Evolutionary conservation across 208 protist species (phyloP), one percentile per base, ranked within the genome.

Genomic region (Porcisia deanei): DNA sequence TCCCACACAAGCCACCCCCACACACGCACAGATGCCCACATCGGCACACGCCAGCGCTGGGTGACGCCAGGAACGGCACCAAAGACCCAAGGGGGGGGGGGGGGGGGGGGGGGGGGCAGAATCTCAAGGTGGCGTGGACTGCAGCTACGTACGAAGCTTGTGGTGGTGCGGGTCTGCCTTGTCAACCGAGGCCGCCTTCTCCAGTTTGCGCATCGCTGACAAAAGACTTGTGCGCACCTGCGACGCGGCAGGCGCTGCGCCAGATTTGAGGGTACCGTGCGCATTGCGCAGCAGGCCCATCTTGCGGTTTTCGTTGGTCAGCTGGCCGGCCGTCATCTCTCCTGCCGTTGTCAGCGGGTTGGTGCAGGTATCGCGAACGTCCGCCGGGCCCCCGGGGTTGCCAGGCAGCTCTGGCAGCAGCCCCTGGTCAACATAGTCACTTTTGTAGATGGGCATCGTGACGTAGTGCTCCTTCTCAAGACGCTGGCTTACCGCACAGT

Each of bases 381-480:
- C 67, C 53, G 79, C 73, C 37, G 61, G 55, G 1, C 84, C 84
- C 0, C 54, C 68, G 0, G 61, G 73, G 79, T 84, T 79, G 58
- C 88, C 88, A 1, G 92, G 88, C 49, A 96, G 83, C 76, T 96
- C 92, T 58, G 92, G 90, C 58, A 94, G 81, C 37, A 82, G 67
- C n/a, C 71, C 49, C 69, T 92, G 92, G 68, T 92, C 64, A n/a
- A 93, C 74, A 70, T 82, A 91, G 77, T 94, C 85, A 68, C 81
- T 88, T 53, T 84, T 73, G 79, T 94, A 94, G 22, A 91, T 91
- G 75, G 88, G 89, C 80, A 85, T 86, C 22, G 88, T 87, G 47
- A 94, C 88, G 75, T 90, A 79, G 12, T 87, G 86, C 78, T 96
- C 90, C 55, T 91, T 77, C 71, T 92, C 90, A n/a, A 93, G 71